A percentile compares a stretch with the other conserved stretches of the same genome.
Conservation (phyloP, 306 rosid species). For the Trichosanthes cucumerina region DNA sequence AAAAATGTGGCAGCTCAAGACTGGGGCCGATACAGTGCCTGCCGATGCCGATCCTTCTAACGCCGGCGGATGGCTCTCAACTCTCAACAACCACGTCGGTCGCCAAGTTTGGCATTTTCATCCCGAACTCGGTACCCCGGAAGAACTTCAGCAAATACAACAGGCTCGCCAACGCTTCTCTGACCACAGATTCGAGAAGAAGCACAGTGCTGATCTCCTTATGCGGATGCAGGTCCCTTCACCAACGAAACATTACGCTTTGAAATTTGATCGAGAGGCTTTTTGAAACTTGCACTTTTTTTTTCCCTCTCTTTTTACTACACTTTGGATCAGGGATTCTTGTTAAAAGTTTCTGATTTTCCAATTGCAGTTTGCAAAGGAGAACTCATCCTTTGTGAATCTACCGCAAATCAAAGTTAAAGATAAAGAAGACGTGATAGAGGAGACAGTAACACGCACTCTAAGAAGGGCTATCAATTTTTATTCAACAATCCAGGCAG, state of each 20-base stretch:
- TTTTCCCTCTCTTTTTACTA: background rate
- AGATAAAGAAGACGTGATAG: slow-evolving; percentile 22
- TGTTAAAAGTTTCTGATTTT: background rate
- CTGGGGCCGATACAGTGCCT: slow-evolving; percentile 18
- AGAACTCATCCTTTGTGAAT: slow-evolving; percentile 12
- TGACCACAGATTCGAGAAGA: slow-evolving; percentile 22
- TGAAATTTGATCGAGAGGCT: background rate
- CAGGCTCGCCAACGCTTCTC: slow-evolving; percentile 21
- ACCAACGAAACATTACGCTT: background rate
- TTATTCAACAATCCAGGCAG: slow-evolving; percentile 29
- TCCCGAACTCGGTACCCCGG: slow-evolving; percentile 24
- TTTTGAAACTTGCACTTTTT: background rate
- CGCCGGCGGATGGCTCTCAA: slow-evolving; percentile 12
- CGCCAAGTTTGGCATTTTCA: slow-evolving; percentile 33
- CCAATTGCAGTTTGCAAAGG: slow-evolving; percentile 21
- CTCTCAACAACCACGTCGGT: slow-evolving; percentile 23
- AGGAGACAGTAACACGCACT: slow-evolving; percentile 18
- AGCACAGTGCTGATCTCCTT: slow-evolving; percentile 30
- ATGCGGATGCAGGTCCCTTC: slow-evolving; percentile 26
- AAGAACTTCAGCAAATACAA: slow-evolving; percentile 24
- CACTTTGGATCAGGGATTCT: background rate
- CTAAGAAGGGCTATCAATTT: slow-evolving; percentile 20
- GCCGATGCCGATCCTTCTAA: slow-evolving; percentile 4
- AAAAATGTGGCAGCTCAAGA: slow-evolving; percentile 32
- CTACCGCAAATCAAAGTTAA: slow-evolving; percentile 23